These are phyloP conservation scores for Phytopythium montanum DNA, from an alignment of 352 stramenopile species.

Conservation along the genomic window DNA sequence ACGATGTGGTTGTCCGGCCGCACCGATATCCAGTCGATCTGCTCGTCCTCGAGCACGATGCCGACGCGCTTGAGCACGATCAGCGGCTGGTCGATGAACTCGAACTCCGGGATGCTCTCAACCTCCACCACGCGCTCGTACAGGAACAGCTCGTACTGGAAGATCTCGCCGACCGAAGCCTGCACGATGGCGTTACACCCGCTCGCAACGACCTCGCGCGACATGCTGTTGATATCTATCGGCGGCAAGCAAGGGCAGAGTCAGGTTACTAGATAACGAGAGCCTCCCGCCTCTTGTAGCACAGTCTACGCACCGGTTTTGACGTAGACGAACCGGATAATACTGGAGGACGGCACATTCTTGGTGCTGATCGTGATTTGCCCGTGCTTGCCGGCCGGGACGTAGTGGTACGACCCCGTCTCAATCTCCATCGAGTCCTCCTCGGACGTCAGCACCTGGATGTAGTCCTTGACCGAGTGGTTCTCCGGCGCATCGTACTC, in stretches of 20 bases:
- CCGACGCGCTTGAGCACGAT: slow-evolving; percentile 86
- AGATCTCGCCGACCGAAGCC: slow-evolving; percentile 81
- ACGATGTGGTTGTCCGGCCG: slow-evolving; percentile 85
- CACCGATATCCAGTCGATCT: slow-evolving; percentile 81
- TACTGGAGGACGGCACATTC: slow-evolving; percentile 58
- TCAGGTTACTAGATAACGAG: neutral
- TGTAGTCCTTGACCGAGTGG: slow-evolving; percentile 85
- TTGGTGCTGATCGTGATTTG: slow-evolving; percentile 80
- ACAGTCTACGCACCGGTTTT: slow-evolving; percentile 43
- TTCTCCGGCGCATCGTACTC: slow-evolving; percentile 77
- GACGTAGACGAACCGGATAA: slow-evolving; percentile 82
- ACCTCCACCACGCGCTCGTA: slow-evolving; percentile 88
- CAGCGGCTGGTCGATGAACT: slow-evolving; percentile 83
- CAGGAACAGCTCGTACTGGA: slow-evolving; percentile 86
- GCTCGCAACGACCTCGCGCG: slow-evolving; percentile 74
- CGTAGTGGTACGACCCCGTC: slow-evolving; percentile 75
- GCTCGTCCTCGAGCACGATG: slow-evolving; percentile 59
- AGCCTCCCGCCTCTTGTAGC: too few species aligned
- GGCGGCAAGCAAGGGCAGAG: neutral
- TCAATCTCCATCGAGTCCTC: slow-evolving; percentile 71
- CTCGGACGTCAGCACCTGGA: slow-evolving; percentile 77
- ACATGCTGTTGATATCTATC: slow-evolving; percentile 84
- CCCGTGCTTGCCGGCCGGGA: slow-evolving; percentile 52
- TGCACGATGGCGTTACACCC: slow-evolving; percentile 84
- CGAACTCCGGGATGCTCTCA: slow-evolving; percentile 82